Evolutionary conservation across 129 eudicot genomes (phyloP), one percentile per base, ranked within the genome.

Genomic region (Lonicera japonica): DNA sequence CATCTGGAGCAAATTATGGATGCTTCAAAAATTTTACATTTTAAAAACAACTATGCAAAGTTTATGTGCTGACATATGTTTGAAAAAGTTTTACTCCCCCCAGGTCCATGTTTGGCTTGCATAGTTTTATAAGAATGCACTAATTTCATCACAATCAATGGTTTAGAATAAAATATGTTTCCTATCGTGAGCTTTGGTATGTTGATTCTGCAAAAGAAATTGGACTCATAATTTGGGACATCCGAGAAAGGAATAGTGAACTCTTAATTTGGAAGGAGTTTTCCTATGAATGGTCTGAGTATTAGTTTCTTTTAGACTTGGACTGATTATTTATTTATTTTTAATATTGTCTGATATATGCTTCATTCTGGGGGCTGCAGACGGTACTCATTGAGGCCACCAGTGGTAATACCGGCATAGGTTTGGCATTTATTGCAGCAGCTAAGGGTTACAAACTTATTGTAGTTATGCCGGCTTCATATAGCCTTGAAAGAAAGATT

Each of bases 381-480:
- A 74, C 86, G 15, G 82, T 80, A 21, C 85, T 86, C 22, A 53
- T 88, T 29, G 96, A 88, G 73, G 68, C 61, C 21, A 84, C 89
- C 19, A 66, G 84, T 43, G 96, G 96, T 21, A 88, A 86, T 62
- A 84, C 88, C 16, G 95, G 95, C 25, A 87, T 87, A 38, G 95
- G 91, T 61, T 75, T 87, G 63, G 95, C 88, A 25, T 84, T 67
- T 70, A 60, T 84, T 61, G 92, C 91, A n/a, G 95, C 95, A 62
- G 56, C 63, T 52, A 73, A 67, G 78, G 84, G 86, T 63, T 87
- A 87, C 73, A 78, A 76, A 65, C 86, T 87, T 48, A 72, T 68
- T 19, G 51, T 81, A 58, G 77, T 76, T 5, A 87, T 87, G 95
- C 92, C 88, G 62, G 59, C 70, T 13, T 21, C 67, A 4, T 78